Evolutionary conservation across 345 rosid genomes (phyloP).

Genomic region (Pistacia atlantica): DNA sequence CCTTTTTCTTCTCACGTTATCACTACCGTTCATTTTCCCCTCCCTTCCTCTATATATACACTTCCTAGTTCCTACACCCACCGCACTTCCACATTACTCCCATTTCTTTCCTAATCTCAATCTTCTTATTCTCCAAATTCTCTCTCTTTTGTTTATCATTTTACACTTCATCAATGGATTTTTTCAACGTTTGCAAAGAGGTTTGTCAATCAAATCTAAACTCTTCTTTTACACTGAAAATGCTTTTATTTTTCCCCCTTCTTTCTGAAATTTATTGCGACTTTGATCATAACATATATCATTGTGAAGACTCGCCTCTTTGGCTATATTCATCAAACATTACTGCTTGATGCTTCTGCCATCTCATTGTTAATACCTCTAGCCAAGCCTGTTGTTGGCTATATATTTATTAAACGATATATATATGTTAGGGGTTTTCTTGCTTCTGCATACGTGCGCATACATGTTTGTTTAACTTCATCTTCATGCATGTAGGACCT

Average conservation of each 20-base stretch:
- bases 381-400: too few species aligned
- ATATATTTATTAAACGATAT: too few species aligned
- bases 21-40: not conserved
- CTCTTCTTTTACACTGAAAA: not conserved
- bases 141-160: not conserved
- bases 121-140: not conserved
- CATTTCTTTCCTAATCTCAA: not conserved
- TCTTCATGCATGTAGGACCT: too few species aligned
- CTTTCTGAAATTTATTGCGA: too few species aligned
- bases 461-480: too few species aligned
- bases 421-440: too few species aligned
- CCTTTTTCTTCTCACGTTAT: not conserved
- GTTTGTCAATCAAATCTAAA: constrained; percentile 20
- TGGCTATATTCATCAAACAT: too few species aligned
- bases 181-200: constrained; percentile 30
- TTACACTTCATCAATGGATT: constrained; percentile 27
- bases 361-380: too few species aligned
- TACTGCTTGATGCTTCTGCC: too few species aligned
- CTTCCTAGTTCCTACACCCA: not conserved
- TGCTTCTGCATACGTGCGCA: too few species aligned
- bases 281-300: too few species aligned
- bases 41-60: constrained; percentile 24
- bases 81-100: not conserved
- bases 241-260: not conserved
- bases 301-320: too few species aligned